phyloP scores from a whole-genome alignment of 768 basidiomycete species.

The Nidula microcarpa region DNA sequence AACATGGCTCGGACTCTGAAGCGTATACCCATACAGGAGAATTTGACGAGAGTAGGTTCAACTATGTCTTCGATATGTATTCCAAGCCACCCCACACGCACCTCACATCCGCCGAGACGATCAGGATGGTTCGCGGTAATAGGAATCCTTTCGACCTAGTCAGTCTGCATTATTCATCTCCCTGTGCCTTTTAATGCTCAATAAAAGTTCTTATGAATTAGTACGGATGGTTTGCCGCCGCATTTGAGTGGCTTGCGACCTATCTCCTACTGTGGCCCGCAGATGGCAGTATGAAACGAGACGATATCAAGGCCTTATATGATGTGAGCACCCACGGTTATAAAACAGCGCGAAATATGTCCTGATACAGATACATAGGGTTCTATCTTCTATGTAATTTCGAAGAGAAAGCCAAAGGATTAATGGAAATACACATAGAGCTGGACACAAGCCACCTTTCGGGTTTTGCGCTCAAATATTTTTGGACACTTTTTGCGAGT shows the following conservation, averaged over 20 bases:
- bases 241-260: constrained; percentile 37
- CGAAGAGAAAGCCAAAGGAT: constrained; percentile 17
- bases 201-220: constrained; percentile 6
- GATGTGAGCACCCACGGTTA: constrained; percentile 22
- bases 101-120: constrained; percentile 31
- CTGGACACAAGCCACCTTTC: too few species aligned
- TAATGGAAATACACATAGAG: background rate
- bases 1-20: constrained; percentile 40
- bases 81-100: constrained; percentile 34
- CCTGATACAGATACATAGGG: constrained; percentile 1
- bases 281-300: constrained; percentile 31
- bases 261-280: constrained; percentile 34
- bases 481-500: too few species aligned
- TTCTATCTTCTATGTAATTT: constrained; percentile 18
- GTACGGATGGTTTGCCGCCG: constrained; percentile 40
- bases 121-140: constrained; percentile 37
- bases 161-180: constrained; percentile 4
- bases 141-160: constrained; percentile 34
- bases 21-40: constrained; percentile 33
- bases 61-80: constrained; percentile 37
- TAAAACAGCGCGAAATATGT: background rate
- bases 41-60: constrained; percentile 35
- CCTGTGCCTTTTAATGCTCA: background rate
- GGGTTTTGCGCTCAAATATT: too few species aligned
- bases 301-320: constrained; percentile 35